Base-by-base conservation (phyloP, 371 early-diverging fungal genomes). In the Lichtheimia hyalospora region DNA sequence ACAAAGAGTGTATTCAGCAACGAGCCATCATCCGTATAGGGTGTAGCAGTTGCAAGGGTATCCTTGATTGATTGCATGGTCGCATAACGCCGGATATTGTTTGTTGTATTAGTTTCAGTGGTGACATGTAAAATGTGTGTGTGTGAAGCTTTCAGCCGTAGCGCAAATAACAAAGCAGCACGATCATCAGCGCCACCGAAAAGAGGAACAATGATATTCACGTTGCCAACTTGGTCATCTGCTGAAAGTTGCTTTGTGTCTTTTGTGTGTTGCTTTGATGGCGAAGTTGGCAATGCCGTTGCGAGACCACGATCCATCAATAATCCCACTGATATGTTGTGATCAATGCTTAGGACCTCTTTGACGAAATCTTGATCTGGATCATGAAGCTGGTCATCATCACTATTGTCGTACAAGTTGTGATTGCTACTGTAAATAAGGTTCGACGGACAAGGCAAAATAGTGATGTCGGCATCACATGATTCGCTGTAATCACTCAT, bases 281-380 rank as follows among this genome's bases (percentile, higher is more conserved):
- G 49, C 49, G 44, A 44, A 58, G 58, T 27, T 49, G 60, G n/a
- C 10, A 34, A 34, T 8, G 54, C 46, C 43, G 56, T 57, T 8
- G 88, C 87, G 60, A 91, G 77, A 1, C 93, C 92, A 16, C 89
- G 82, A 61, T 93, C 91, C 43, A 91, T 77, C 64, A 91, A 88
- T 25, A 90, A 75, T 15, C 77, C 90, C 8, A 65, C 57, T 0
- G 61, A 41, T 13, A 54, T 60, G 25, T 25, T n/a, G 14, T 63
- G 64, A 3, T n/a, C 25, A 5, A 67, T 60, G 0, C 54, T 52
- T n/a, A 21, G 49, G 1, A 20, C 43, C 16, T 56, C 44, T 24
- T 43, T n/a, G 20, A 44, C 21, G 14, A 43, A 18, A 13, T 34
- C 34, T 34, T 20, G 41, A 43, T 56, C 56, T 15, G 41, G 24